phyloP scores from a whole-genome alignment of 2,329 filamentous ascomycete genomes.

The Fusarium sp. region DNA sequence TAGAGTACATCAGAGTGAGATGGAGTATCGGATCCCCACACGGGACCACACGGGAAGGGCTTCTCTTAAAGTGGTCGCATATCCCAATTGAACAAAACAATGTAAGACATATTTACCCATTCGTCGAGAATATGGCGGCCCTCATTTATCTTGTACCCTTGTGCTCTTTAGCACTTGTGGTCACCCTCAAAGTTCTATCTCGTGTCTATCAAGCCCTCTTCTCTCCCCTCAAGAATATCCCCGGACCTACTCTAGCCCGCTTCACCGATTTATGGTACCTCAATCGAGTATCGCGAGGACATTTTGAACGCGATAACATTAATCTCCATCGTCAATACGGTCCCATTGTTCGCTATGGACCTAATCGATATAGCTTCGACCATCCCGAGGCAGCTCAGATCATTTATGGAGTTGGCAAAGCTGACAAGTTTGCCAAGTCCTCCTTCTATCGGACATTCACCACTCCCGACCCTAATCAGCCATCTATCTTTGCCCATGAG shows the following conservation, averaged over 20 bases:
- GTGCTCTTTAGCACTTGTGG: neutral
- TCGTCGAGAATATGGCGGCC: neutral
- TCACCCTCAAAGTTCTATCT: neutral
- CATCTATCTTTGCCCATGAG: neutral
- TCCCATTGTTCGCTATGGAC: neutral
- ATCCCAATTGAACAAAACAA: neutral
- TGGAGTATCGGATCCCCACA: neutral
- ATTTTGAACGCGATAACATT: neutral
- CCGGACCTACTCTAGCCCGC: neutral
- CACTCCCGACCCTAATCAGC: neutral
- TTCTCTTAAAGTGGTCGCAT: neutral
- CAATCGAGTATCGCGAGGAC: neutral
- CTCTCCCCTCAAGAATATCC: neutral
- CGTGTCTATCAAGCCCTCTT: neutral
- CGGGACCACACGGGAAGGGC: neutral
- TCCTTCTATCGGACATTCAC: neutral
- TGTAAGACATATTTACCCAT: neutral
- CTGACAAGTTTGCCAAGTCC: neutral
- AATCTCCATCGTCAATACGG: neutral
- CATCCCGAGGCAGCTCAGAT: neutral
- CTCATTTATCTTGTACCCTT: neutral
- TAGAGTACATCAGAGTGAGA: neutral
- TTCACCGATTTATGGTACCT: neutral
- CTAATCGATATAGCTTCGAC: neutral
- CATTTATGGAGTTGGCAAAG: neutral